Percentiles rank a stretch among this genome's conserved stretches.
Conservation (phyloP, 495 filamentous ascomycete species). For the Xylaria flabelliformis region DNA sequence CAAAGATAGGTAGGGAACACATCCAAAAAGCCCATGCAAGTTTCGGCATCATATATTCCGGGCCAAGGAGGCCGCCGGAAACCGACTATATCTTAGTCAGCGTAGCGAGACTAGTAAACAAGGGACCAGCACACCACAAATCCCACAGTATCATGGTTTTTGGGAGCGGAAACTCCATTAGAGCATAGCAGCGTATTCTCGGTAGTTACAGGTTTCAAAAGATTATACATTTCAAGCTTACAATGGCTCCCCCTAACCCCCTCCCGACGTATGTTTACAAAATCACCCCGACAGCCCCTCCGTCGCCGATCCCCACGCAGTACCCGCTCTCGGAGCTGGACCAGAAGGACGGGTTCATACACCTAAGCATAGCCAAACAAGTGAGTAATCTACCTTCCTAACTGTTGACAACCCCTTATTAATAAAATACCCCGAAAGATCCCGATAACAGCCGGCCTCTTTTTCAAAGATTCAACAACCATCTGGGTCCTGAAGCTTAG, state of each 20-base stretch:
- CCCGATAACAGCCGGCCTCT: slow-evolving; percentile 56
- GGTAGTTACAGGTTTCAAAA: neutral
- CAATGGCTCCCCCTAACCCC: slow-evolving; percentile 36
- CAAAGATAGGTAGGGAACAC: neutral
- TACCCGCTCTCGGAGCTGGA: slow-evolving; percentile 59
- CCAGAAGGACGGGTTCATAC: slow-evolving; percentile 59
- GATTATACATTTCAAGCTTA: neutral
- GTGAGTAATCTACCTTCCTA: slow-evolving; percentile 35
- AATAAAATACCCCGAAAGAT: slow-evolving; percentile 39
- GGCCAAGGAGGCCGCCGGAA: neutral
- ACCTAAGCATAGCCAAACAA: slow-evolving; percentile 56
- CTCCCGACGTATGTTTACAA: slow-evolving; percentile 58
- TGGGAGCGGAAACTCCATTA: neutral
- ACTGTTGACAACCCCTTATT: neutral
- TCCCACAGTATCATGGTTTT: neutral
- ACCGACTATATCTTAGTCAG: slow-evolving; percentile 20
- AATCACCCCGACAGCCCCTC: slow-evolving; percentile 54
- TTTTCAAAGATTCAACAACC: slow-evolving; percentile 44
- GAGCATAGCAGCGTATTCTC: neutral
- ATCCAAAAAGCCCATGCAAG: neutral
- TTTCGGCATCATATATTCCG: neutral
- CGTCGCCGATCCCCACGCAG: slow-evolving; percentile 51
- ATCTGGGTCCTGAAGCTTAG: slow-evolving; percentile 56
- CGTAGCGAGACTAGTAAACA: neutral
- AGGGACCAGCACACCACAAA: neutral